A percentile compares a stretch with the other conserved stretches of the same genome.
Conservation (phyloP, 176 grass and related monocot species). For the Oryza longistaminata region DNA sequence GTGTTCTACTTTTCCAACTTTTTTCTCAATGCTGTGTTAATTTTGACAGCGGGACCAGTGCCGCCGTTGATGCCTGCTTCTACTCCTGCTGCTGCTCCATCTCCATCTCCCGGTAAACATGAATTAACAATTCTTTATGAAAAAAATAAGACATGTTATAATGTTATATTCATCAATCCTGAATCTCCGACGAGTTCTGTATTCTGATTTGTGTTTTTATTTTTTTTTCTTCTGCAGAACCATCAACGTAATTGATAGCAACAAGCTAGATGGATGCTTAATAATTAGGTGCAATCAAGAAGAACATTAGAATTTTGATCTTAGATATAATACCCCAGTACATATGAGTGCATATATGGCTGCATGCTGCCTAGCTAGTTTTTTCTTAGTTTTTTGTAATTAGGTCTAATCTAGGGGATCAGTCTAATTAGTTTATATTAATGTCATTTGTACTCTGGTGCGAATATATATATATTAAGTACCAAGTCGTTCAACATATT, state of each 20-base stretch:
- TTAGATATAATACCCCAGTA: no score
- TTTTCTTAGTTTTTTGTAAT: no score
- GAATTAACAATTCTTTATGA: not conserved
- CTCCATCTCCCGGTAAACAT: not conserved
- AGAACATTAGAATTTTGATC: not conserved
- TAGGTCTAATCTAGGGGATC: no score
- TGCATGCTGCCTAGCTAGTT: no score
- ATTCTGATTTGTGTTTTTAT: not conserved
- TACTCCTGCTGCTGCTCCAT: not conserved
- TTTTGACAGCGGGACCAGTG: not conserved
- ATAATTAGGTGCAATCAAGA: not conserved
- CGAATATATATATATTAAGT: no score
- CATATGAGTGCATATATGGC: no score
- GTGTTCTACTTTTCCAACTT: not conserved
- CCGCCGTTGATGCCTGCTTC: not conserved
- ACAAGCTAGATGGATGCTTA: not conserved
- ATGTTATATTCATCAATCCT: no score
- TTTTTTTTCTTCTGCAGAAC: not conserved
- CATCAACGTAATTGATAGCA: not conserved
- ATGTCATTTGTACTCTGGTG: no score
- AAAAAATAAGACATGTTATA: not conserved
- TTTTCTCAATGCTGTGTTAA: not conserved
- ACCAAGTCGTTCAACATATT: no score
- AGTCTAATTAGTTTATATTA: no score
- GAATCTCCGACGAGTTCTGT: not conserved